Conservation (phyloP, 164 flowering plant genomes). For the Echeveria elegans region DNA sequence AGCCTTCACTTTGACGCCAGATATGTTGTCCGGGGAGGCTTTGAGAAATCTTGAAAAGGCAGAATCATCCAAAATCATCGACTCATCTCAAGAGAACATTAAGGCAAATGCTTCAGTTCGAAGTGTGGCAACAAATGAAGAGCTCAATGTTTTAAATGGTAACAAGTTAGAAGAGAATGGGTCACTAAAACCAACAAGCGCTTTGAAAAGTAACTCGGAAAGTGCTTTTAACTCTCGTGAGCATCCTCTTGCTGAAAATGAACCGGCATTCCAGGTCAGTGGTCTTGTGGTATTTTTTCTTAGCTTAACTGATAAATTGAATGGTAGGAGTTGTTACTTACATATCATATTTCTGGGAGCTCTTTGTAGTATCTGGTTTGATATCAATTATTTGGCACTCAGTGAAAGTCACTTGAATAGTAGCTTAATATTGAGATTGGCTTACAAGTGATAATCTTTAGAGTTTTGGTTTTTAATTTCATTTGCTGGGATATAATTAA, state of each 20-base stretch:
- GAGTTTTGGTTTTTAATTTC: too few relatives aligned
- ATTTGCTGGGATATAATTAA: too few relatives aligned
- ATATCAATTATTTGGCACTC: neutral
- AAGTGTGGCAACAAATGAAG: slow-evolving; percentile 8
- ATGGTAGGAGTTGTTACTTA: neutral
- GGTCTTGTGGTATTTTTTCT: slow-evolving; percentile 64
- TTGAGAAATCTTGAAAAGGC: slow-evolving; percentile 58
- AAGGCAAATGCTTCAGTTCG: slow-evolving; percentile 10
- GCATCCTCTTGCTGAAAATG: slow-evolving; percentile 25
- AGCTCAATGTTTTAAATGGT: slow-evolving; percentile 16
- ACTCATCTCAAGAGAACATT: slow-evolving; percentile 18
- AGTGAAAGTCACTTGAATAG: too few relatives aligned
- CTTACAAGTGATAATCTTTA: too few relatives aligned
- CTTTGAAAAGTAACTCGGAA: slow-evolving; percentile 10
- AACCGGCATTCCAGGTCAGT: slow-evolving; percentile 67
- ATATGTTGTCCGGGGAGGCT: slow-evolving; percentile 58
- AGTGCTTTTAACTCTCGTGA: neutral
- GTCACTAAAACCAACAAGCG: slow-evolving; percentile 15
- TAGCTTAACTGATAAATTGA: neutral
- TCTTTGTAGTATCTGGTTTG: neutral
- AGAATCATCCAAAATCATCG: slow-evolving; percentile 44
- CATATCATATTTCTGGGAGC: neutral
- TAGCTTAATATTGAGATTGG: too few relatives aligned
- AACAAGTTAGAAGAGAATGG: slow-evolving; percentile 15
- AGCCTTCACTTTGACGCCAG: slow-evolving; percentile 39